Conservation (phyloP, 441 rosid species). For the Omphalea diandra region DNA sequence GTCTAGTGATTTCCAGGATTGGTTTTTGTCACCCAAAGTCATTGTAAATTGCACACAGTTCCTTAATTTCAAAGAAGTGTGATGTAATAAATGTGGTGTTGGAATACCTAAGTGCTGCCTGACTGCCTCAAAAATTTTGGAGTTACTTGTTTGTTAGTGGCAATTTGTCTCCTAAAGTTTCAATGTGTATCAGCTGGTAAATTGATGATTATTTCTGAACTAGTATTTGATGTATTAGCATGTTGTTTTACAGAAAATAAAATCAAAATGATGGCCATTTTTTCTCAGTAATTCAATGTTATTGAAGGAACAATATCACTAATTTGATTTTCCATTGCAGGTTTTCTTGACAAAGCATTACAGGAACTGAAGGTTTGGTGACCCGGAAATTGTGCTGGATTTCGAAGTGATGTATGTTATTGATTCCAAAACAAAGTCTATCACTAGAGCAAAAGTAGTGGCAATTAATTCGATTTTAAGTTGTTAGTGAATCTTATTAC, state of each 20-base stretch:
- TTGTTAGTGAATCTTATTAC: slow-evolving; percentile 1
- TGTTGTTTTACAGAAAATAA: background rate
- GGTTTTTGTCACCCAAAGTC: background rate
- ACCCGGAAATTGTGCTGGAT: slow-evolving; percentile 85
- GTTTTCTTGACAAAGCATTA: slow-evolving; percentile 86
- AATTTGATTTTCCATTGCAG: slow-evolving; percentile 35
- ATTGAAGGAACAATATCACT: slow-evolving; percentile 8
- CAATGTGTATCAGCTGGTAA: background rate
- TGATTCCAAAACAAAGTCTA: slow-evolving; percentile 84
- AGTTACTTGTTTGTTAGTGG: background rate
- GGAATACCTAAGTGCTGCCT: no score
- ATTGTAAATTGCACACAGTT: background rate
- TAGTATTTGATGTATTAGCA: background rate
- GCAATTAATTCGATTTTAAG: slow-evolving; percentile 35
- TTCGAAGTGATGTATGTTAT: slow-evolving; percentile 93
- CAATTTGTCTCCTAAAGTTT: background rate
- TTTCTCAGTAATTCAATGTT: background rate
- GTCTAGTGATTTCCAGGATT: background rate
- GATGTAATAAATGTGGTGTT: background rate
- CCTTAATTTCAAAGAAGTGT: background rate
- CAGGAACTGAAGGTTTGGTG: slow-evolving; percentile 67
- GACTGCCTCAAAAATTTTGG: background rate
- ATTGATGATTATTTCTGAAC: slow-evolving; percentile 4
- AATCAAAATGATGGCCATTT: background rate
- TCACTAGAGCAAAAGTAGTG: slow-evolving; percentile 86